Percentiles rank a stretch among this genome's conserved stretches.
Conservation (phyloP, 2,329 filamentous ascomycete species). For the Fusarium anthophilum region DNA sequence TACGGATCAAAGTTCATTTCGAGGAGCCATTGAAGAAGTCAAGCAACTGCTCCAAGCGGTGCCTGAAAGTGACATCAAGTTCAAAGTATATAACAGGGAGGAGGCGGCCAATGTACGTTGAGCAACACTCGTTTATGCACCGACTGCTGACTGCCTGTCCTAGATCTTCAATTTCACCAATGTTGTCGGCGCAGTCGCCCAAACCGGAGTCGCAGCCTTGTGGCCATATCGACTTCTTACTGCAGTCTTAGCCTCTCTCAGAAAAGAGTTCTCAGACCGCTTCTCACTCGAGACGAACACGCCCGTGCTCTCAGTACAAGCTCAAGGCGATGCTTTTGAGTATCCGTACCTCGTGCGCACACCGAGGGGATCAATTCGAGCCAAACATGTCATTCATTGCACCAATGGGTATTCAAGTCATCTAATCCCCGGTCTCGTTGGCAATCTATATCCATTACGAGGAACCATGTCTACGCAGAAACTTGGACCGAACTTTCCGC, state of each 20-base stretch:
- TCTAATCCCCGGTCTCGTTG: constrained; percentile 58
- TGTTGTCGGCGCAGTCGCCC: constrained; percentile 46
- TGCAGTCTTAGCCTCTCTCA: constrained; percentile 50
- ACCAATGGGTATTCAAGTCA: constrained; percentile 63
- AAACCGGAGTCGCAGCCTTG: constrained; percentile 55
- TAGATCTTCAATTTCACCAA: constrained; percentile 15
- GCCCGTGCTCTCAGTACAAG: constrained; percentile 38
- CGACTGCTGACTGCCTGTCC: too few relatives aligned
- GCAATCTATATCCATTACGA: constrained; percentile 54
- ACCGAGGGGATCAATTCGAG: constrained; percentile 53
- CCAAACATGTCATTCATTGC: constrained; percentile 62
- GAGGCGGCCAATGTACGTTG: constrained; percentile 3
- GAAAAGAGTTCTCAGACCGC: constrained; percentile 39
- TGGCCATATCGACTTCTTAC: constrained; percentile 60
- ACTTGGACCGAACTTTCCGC: constrained; percentile 46
- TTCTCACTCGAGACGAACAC: constrained; percentile 52
- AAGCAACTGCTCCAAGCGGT: constrained; percentile 7
- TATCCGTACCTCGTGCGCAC: constrained; percentile 56
- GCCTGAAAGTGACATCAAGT: constrained; percentile 13
- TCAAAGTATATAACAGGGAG: background rate
- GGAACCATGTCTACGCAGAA: constrained; percentile 60
- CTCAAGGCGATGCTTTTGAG: constrained; percentile 14
- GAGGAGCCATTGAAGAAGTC: background rate
- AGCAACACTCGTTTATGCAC: rapidly evolving
- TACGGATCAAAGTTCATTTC: constrained; percentile 9